Evolutionary conservation across 495 filamentous ascomycete genomes (phyloP).

Genomic region (Alectoria sarmentosa): DNA sequence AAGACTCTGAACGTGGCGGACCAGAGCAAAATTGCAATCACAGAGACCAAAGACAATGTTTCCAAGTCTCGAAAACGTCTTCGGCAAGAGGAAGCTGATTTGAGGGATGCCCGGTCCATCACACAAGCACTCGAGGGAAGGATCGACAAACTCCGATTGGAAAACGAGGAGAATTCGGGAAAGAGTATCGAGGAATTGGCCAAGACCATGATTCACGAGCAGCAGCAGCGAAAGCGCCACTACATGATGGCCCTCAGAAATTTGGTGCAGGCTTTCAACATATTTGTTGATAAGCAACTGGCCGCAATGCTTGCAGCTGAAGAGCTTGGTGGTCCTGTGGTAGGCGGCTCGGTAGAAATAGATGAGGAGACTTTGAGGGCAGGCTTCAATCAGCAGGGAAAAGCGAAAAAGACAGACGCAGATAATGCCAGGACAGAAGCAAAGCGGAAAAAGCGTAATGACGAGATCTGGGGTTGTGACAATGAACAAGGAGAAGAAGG

Average conservation of each 20-base stretch:
- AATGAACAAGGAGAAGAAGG: constrained; percentile 29
- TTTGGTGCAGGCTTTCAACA: constrained; percentile 55
- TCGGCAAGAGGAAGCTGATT: constrained; percentile 50
- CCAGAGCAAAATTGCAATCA: constrained; percentile 54
- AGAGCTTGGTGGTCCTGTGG: constrained; percentile 76
- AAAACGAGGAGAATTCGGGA: constrained; percentile 45
- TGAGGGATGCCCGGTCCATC: constrained; percentile 52
- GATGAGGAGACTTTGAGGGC: constrained; percentile 53
- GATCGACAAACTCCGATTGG: constrained; percentile 47
- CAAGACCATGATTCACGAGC: constrained; percentile 48
- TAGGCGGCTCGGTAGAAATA: constrained; percentile 64
- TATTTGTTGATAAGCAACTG: constrained; percentile 67
- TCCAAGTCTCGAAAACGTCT: constrained; percentile 46
- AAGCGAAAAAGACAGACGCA: constrained; percentile 53
- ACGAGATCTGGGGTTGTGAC: constrained; percentile 59
- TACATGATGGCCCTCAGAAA: constrained; percentile 49
- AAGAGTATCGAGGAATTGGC: constrained; percentile 55
- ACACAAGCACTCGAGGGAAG: constrained; percentile 49
- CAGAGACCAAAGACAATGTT: constrained; percentile 47
- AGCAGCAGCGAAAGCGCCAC: constrained; percentile 48
- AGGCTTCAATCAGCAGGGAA: constrained; percentile 67
- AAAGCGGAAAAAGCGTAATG: constrained; percentile 58
- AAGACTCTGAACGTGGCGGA: constrained; percentile 54
- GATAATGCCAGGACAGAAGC: constrained; percentile 37
- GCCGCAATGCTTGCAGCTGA: constrained; percentile 80